These are phyloP conservation scores for Conoideocrella luteorostrata DNA, from an alignment of 2,329 filamentous ascomycete species.

Conservation along the genomic window DNA sequence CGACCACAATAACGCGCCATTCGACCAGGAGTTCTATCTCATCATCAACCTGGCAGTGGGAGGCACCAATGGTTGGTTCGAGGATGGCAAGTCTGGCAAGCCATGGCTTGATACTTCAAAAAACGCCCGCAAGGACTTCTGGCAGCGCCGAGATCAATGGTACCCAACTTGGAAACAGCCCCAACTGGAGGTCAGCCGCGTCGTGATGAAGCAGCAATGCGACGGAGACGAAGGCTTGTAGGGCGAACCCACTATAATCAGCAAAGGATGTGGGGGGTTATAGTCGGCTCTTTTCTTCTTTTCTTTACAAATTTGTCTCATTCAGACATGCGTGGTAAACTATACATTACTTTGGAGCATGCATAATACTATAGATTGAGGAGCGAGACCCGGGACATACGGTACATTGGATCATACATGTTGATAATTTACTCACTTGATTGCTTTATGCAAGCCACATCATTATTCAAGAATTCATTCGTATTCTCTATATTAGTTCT, in stretches of 20 bases:
- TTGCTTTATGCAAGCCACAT: too few relatives aligned
- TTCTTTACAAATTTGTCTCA: not conserved
- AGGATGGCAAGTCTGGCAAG: conserved; percentile 64
- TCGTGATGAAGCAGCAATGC: conserved; percentile 66
- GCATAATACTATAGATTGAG: not conserved
- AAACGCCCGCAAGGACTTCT: conserved; percentile 70
- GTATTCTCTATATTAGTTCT: too few relatives aligned
- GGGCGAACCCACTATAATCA: not conserved
- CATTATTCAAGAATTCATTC: too few relatives aligned
- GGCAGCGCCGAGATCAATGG: conserved; percentile 61
- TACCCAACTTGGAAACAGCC: conserved; percentile 64
- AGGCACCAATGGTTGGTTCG: conserved; percentile 77
- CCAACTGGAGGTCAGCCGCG: conserved; percentile 61
- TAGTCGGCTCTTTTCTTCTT: not conserved
- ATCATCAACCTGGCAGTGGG: conserved; percentile 72
- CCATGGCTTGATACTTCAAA: conserved; percentile 68
- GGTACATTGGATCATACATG: too few relatives aligned
- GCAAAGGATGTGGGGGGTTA: not conserved
- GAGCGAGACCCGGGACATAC: too few relatives aligned
- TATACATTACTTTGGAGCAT: not conserved
- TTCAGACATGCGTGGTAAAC: not conserved
- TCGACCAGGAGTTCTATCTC: conserved; percentile 70
- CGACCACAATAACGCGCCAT: conserved; percentile 58
- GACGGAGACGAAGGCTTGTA: conserved; percentile 51
- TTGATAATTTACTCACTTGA: not conserved